A percentile compares a stretch with the other conserved stretches of the same genome.
Conservation (phyloP, 257 asterid genomes). For the Euphrasia confusa region DNA sequence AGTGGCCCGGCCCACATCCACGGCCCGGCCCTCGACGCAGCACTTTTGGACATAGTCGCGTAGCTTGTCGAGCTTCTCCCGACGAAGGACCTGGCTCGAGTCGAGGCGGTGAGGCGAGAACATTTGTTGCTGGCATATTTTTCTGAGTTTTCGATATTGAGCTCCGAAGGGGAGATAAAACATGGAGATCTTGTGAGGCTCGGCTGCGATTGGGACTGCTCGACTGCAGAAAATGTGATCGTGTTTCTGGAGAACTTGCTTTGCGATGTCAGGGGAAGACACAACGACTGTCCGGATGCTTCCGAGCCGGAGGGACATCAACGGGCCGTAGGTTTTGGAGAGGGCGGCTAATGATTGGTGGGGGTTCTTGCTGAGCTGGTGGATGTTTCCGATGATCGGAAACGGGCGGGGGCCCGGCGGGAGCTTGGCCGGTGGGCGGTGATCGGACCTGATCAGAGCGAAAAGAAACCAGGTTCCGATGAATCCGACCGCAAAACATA, state of each 20-base stretch:
- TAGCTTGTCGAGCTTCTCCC: constrained; percentile 23
- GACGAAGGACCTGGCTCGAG: constrained; percentile 24
- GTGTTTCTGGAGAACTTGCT: constrained; percentile 17
- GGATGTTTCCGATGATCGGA: constrained; percentile 29
- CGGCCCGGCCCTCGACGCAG: background rate
- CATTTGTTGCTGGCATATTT: constrained; percentile 22
- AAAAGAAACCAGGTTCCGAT: too few relatives aligned
- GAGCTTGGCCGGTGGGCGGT: background rate
- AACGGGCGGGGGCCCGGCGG: constrained; percentile 22
- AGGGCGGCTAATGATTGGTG: constrained; percentile 24
- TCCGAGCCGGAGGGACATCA: constrained; percentile 27
- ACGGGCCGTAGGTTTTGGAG: constrained; percentile 29
- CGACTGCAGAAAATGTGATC: constrained; percentile 23
- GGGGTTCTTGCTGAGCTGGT: constrained; percentile 17
- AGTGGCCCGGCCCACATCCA: constrained; percentile 25
- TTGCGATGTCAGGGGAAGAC: constrained; percentile 21
- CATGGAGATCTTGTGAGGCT: constrained; percentile 22
- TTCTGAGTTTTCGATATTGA: constrained; percentile 28
- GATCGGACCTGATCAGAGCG: too few relatives aligned
- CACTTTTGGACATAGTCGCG: constrained; percentile 18
- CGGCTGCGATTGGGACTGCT: background rate
- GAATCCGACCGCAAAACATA: too few relatives aligned
- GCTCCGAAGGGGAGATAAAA: constrained; percentile 15
- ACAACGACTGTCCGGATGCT: constrained; percentile 13
- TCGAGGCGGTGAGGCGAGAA: constrained; percentile 25